These are phyloP conservation scores for Tremella fuciformis DNA, from an alignment of 768 basidiomycete species.

Conservation along the genomic window DNA sequence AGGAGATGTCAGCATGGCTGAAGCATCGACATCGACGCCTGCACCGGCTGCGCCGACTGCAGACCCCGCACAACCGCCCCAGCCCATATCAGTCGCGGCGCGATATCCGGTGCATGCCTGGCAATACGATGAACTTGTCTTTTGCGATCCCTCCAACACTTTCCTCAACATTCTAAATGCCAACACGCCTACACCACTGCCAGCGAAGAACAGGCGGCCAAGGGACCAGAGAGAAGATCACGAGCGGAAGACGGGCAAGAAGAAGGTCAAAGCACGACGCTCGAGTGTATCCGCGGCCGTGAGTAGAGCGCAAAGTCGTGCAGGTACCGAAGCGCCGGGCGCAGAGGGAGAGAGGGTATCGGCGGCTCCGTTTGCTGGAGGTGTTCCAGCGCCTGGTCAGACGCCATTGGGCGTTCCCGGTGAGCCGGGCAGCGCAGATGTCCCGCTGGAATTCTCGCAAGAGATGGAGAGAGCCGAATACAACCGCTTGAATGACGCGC, in stretches of 20 bases:
- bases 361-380: constrained; percentile 54
- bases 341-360: neutral
- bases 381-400: constrained; percentile 40
- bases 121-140: constrained; percentile 99
- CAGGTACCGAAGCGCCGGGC: neutral
- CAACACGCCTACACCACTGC: constrained; percentile 80
- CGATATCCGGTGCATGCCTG: constrained; percentile 72
- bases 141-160: constrained; percentile 83
- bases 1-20: neutral
- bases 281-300: constrained; percentile 46
- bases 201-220: constrained; percentile 48
- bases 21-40: constrained; percentile 1
- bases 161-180: constrained; percentile 76
- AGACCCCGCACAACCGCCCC: neutral
- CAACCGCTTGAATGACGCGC: constrained; percentile 72
- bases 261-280: constrained; percentile 13
- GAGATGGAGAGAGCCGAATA: constrained; percentile 85
- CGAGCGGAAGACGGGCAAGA: constrained; percentile 8
- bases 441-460: constrained; percentile 74
- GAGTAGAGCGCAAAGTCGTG: constrained; percentile 54
- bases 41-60: neutral
- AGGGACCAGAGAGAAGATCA: constrained; percentile 39
- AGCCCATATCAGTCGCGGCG: constrained; percentile 26
- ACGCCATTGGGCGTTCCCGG: constrained; percentile 20
- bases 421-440: constrained; percentile 56